Evolutionary conservation across 371 early-diverging fungal genomes (phyloP), one percentile per base, ranked within the genome.

Genomic region (Mucor ambiguus): DNA sequence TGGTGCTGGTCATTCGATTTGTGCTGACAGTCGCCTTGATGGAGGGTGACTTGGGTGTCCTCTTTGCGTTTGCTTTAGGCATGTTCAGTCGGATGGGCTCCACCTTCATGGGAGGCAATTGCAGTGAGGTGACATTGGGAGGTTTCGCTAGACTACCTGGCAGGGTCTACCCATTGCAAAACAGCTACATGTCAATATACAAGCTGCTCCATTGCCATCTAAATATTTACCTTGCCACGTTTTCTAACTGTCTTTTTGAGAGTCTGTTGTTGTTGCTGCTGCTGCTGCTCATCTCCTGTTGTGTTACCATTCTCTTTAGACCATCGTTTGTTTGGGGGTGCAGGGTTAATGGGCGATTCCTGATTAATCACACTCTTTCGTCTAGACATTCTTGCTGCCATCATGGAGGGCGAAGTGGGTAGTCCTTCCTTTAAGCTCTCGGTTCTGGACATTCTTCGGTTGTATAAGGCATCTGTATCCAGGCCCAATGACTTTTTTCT

Each of bases 71-170:
- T 32, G 48, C 12, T 56, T 61, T 67, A 1, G 79, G 77, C 22
- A 83, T 60, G 52, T 62, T 71, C 12, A 79, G n/a, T 28, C 72
- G 67, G 37, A 84, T 74, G 0, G 84, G 84, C 24, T 81, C 81
- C 5, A 84, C 46, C 28, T 81, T 84, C 81, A 84, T 84, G 5
- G 84, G 84, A 28, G 84, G 84, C 28, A 84, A 28, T 57, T 75
- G 71, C 24, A 79, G 37, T 0, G 79, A 62, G 44, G 78, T 75
- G 44, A 84, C 73, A 24, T 72, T 71, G 8, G 81, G 81, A 11
- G 81, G 81, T n/a, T 73, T 77, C 1, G 80, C 84, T 18, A 84
- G 62, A 63, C 65, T 84, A 12, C 84, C 84, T 29, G 84, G 84
- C 26, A 84, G 64, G 4, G 84, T 81, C 81, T 82, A 71, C 30